Conservation (phyloP, 202 grass and related monocot species). For the Hordeum pubiflorum region DNA sequence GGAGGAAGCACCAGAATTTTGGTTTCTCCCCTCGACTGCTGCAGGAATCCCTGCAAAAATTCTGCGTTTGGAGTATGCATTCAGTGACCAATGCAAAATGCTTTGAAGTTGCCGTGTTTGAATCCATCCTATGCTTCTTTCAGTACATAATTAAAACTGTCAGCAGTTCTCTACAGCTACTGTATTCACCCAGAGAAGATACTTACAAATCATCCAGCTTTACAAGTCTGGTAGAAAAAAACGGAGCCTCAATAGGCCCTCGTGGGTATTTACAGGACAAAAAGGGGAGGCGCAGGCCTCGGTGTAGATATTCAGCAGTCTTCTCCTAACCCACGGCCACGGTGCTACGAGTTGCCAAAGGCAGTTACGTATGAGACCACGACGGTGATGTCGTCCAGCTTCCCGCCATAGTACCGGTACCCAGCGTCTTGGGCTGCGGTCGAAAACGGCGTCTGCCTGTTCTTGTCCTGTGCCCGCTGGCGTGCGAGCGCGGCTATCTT, state of each 20-base stretch:
- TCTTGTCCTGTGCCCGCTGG: constrained; percentile 20
- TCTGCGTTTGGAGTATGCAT: not conserved
- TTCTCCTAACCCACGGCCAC: not conserved
- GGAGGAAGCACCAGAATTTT: no score
- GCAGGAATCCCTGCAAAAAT: not conserved
- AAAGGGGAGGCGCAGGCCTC: not conserved
- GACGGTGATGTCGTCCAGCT: constrained; percentile 33
- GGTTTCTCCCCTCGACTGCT: no score
- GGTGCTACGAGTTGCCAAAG: not conserved
- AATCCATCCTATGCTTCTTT: not conserved
- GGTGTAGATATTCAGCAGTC: not conserved
- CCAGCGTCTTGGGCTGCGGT: constrained; percentile 23
- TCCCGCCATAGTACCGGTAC: constrained; percentile 29
- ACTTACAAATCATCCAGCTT: constrained; percentile 8
- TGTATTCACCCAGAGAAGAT: not conserved
- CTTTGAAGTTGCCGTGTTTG: not conserved
- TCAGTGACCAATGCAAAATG: not conserved
- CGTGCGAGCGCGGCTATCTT: constrained; percentile 34
- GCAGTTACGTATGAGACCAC: constrained; percentile 24
- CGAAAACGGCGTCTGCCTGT: constrained; percentile 30
- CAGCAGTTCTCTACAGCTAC: not conserved
- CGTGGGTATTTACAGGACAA: constrained; percentile 7
- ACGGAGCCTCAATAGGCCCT: not conserved
- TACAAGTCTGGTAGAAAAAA: not conserved
- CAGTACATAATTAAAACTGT: not conserved